A percentile compares a stretch with the other conserved stretches of the same genome.
Conservation (phyloP, 2,329 filamentous ascomycete species). For the Lomentospora prolificans region DNA sequence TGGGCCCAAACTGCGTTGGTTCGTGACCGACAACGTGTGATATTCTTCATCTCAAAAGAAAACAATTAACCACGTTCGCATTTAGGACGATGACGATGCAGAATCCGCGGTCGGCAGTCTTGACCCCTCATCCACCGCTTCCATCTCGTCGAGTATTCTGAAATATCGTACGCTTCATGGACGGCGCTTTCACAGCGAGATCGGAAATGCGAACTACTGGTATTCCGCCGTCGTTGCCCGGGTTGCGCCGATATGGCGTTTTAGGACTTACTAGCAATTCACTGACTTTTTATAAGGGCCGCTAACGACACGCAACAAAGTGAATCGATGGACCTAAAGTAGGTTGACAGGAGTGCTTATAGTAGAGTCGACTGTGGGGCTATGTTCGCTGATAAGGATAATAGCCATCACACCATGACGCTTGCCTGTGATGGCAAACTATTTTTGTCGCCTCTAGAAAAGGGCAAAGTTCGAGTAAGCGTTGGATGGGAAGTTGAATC, state of each 20-base stretch:
- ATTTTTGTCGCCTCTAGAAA: conserved; percentile 15
- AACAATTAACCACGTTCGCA: no score
- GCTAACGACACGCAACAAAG: conserved; percentile 12
- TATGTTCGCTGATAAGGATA: no score
- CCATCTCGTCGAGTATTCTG: conserved; percentile 21
- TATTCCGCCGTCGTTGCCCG: neutral
- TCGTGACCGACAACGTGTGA: no score
- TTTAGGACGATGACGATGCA: neutral
- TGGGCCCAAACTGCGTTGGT: no score
- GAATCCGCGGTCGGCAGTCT: neutral
- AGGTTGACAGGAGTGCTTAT: no score
- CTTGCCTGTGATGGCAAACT: conserved; percentile 15
- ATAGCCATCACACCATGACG: conserved; percentile 8
- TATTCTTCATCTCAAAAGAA: no score
- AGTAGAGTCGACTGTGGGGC: no score
- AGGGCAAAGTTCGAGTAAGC: conserved; percentile 3
- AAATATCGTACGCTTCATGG: conserved; percentile 20
- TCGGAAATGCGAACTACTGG: neutral
- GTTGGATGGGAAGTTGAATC: no score
- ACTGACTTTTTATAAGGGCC: conserved; percentile 1
- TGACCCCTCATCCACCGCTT: conserved; percentile 18
- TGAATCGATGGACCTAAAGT: conserved; percentile 14
- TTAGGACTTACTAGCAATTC: neutral
- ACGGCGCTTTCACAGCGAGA: neutral
- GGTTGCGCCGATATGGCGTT: neutral